phyloP scores from a whole-genome alignment of 768 basidiomycete species.

The Coprinellus aureogranulatus region DNA sequence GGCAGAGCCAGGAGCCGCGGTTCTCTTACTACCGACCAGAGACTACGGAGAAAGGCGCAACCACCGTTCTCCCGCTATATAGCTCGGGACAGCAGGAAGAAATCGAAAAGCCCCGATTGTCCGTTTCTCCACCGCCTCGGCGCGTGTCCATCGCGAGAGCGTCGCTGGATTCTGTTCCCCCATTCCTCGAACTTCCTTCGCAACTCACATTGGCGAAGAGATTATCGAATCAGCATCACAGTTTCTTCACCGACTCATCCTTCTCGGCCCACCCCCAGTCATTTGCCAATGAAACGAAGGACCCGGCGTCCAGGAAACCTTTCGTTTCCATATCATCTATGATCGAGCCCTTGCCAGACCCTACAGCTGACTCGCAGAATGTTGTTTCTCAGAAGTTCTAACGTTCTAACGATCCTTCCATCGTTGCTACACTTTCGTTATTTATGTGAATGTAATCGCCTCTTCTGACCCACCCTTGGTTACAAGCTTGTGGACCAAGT shows the following conservation, averaged over 20 bases:
- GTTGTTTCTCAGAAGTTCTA: no score
- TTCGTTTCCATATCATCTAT: not conserved
- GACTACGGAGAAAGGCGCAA: not conserved
- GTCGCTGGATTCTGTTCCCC: not conserved
- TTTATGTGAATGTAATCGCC: no score
- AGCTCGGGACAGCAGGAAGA: not conserved
- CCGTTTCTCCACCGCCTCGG: not conserved
- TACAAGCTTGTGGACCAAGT: no score
- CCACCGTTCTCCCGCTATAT: not conserved
- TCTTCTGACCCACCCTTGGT: not conserved
- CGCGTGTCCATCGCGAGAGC: not conserved
- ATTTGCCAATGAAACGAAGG: not conserved
- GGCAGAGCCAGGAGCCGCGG: not conserved
- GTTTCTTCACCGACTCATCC: not conserved
- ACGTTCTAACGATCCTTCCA: not conserved
- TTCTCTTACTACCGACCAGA: not conserved
- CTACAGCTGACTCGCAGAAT: not conserved
- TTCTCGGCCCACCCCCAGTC: not conserved
- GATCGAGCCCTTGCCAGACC: not conserved
- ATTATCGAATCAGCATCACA: not conserved
- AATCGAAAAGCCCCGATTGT: not conserved
- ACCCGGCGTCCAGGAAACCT: not conserved
- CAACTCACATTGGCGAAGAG: no score
- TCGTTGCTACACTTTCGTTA: not conserved
- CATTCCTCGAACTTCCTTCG: not conserved